Conservation (phyloP, 805 yeast species). For the Lipomyces kockii region DNA sequence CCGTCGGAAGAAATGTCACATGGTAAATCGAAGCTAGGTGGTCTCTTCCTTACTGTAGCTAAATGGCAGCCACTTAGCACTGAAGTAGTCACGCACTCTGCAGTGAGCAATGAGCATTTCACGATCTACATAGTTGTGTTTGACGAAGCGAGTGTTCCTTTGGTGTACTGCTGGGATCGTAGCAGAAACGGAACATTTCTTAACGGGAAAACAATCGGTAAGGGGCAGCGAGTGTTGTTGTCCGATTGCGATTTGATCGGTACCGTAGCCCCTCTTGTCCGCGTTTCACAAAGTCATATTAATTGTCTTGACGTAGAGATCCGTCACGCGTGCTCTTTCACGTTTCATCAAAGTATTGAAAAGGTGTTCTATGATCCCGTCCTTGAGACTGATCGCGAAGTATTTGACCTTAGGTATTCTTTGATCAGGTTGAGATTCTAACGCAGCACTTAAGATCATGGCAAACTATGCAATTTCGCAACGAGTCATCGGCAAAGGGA, state of each 20-base stretch:
- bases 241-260: slow-evolving; percentile 36
- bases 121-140: slow-evolving; percentile 35
- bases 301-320: slow-evolving; percentile 20
- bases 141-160: slow-evolving; percentile 34
- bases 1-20: slow-evolving; percentile 29
- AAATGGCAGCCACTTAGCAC: slow-evolving; percentile 12
- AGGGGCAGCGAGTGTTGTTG: slow-evolving; percentile 27
- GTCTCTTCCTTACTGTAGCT: background rate
- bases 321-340: slow-evolving; percentile 37
- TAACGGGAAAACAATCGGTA: slow-evolving; percentile 35
- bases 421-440: background rate
- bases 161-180: slow-evolving; percentile 37
- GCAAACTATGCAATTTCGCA: slow-evolving; percentile 18
- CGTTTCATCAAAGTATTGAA: slow-evolving; percentile 28
- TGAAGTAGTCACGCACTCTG: slow-evolving; percentile 27
- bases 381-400: slow-evolving; percentile 16
- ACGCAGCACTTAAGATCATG: background rate
- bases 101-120: slow-evolving; percentile 36
- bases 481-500: slow-evolving; percentile 33
- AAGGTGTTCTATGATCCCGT: background rate
- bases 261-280: background rate
- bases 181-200: slow-evolving; percentile 39
- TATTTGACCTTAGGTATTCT: background rate
- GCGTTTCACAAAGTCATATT: background rate
- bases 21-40: slow-evolving; percentile 24